phyloP scores from a whole-genome alignment of 2,329 filamentous ascomycete genomes.

The Torrubiella hemipterigena region DNA sequence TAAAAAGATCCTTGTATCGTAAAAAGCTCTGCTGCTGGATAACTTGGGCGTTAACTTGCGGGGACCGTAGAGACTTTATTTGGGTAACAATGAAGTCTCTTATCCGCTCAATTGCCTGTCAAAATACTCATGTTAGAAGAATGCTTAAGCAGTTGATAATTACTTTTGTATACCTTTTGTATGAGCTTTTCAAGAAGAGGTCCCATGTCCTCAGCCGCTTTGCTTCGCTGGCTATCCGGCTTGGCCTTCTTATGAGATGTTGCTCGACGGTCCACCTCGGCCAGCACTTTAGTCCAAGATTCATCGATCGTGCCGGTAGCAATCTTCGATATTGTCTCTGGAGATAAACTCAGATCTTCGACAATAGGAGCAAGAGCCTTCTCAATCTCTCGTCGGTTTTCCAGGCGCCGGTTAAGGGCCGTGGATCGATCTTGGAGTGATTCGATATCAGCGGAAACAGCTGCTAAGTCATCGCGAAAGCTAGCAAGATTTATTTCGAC shows the following conservation, averaged over 20 bases:
- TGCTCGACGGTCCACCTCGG: slow-evolving; percentile 71
- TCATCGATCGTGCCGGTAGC: slow-evolving; percentile 84
- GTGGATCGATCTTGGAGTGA: slow-evolving; percentile 78
- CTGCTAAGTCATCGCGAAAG: slow-evolving; percentile 86
- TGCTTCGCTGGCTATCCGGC: slow-evolving; percentile 50
- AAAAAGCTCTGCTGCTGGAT: slow-evolving; percentile 90
- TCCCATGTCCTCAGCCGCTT: slow-evolving; percentile 71
- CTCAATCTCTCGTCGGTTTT: slow-evolving; percentile 84
- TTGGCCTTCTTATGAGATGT: slow-evolving; percentile 57
- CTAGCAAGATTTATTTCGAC: slow-evolving; percentile 86
- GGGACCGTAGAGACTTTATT: slow-evolving; percentile 86
- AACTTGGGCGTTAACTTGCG: slow-evolving; percentile 93
- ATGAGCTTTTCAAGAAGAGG: slow-evolving; percentile 77
- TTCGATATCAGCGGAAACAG: slow-evolving; percentile 91
- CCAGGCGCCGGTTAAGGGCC: slow-evolving; percentile 69
- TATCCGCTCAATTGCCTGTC: slow-evolving; percentile 77
- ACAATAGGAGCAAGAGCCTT: slow-evolving; percentile 78
- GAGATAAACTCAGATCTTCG: slow-evolving; percentile 83
- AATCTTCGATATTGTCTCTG: slow-evolving; percentile 72
- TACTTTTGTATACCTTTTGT: slow-evolving; percentile 47
- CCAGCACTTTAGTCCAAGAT: slow-evolving; percentile 69
- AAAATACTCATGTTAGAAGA: slow-evolving; percentile 5
- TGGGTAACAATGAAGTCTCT: slow-evolving; percentile 89
- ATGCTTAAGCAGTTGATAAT: slow-evolving; percentile 1
- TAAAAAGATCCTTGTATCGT: slow-evolving; percentile 76